Evolutionary conservation across 257 asterid species (phyloP), one percentile per base, ranked within the genome.

Genomic region (Cynanchum wilfordii): DNA sequence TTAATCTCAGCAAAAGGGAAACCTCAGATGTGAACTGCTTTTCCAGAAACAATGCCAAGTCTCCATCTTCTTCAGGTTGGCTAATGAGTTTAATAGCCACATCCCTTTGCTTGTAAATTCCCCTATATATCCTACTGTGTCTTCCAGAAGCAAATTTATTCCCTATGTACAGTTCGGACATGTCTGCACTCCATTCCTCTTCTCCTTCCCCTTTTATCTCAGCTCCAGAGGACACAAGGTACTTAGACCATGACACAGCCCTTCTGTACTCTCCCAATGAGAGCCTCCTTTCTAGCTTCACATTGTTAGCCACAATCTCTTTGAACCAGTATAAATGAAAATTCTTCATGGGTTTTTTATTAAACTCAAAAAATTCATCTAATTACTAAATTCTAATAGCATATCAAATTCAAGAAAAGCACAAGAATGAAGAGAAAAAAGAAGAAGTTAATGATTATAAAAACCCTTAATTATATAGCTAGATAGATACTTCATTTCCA

Each of bases 51-150:
- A 92, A 82, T 66, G 99, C 99, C 81, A 94, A 83, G 5, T 89
- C 95, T n/a, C 93, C 89, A 75, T 94, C 99, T 73, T 94, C 97
- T 73, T 91, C 90, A 73, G 97, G 97, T 81, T 89, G 97, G 75
- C 97, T 91, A n/a, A 94, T 85, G 58, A 91, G 93, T 84, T 94
- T 94, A 75, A 94, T 91, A 15, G 97, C 99, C 12, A 92, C 99
- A 59, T 94, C 99, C 17, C 88, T 85, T 70, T 86, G 91, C 86
- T 91, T 85, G 20, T 94, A 94, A 68, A 91, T 84, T 19, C 99
- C 99, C 85, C 95, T 88, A 73, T 94, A 94, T 12, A 94, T 91
- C 68, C 99, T 84, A 79, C 99, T 94, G 62, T 94, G 99, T 72
- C 96, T 85, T 2, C 99, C 99, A 1, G 95, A 85, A 30, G 99